phyloP scores from a whole-genome alignment of 805 yeast genomes.

The Schwanniomyces vanrijiae region DNA sequence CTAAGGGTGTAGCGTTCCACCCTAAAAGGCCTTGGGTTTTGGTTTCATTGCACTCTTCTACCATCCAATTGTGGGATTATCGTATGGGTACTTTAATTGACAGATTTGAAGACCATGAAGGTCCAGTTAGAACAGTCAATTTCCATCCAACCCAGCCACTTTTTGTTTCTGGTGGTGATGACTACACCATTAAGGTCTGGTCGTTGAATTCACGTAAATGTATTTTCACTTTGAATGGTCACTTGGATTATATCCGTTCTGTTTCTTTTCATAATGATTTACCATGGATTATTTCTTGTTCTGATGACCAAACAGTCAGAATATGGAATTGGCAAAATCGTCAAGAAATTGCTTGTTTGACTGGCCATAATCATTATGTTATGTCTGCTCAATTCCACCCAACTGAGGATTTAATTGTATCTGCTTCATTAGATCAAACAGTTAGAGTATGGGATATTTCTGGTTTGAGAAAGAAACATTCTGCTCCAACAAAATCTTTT shows the following conservation, averaged over 20 bases:
- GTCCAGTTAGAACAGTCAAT: slow-evolving; percentile 93
- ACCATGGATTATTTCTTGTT: slow-evolving; percentile 95
- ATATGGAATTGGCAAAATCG: slow-evolving; percentile 99
- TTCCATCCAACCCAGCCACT: slow-evolving; percentile 98
- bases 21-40: slow-evolving; percentile 95
- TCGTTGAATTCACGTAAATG: slow-evolving; percentile 88
- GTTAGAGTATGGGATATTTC: slow-evolving; percentile 98
- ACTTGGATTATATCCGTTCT: slow-evolving; percentile 91
- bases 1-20: slow-evolving; percentile 96
- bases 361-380: slow-evolving; percentile 98
- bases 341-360: slow-evolving; percentile 92
- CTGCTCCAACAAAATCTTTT: slow-evolving; percentile 63
- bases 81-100: slow-evolving; percentile 98
- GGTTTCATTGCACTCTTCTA: slow-evolving; percentile 93
- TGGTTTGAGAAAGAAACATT: slow-evolving; percentile 91
- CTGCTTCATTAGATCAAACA: slow-evolving; percentile 97
- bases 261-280: slow-evolving; percentile 92
- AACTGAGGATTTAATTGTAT: slow-evolving; percentile 87
- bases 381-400: slow-evolving; percentile 99
- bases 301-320: slow-evolving; percentile 97
- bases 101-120: slow-evolving; percentile 96
- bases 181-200: slow-evolving; percentile 94
- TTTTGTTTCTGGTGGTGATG: slow-evolving; percentile 97
- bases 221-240: slow-evolving; percentile 88
- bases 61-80: slow-evolving; percentile 99